Evolutionary conservation across 2,329 filamentous ascomycete genomes (phyloP).

Genomic region (Paraphoma chrysanthemicola): DNA sequence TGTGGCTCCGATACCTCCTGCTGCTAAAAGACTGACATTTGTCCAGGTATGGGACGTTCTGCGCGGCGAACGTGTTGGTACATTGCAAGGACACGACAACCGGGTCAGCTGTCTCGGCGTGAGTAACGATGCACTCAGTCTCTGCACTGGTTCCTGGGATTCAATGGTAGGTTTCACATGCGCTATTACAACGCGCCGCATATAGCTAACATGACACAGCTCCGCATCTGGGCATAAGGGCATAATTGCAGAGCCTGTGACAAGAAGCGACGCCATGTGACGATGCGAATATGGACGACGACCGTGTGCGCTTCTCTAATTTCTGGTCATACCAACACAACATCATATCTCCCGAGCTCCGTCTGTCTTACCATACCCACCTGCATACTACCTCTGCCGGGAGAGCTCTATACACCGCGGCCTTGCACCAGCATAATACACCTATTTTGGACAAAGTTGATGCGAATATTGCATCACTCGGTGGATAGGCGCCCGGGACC

Average conservation of each 20-base stretch:
- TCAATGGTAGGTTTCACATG: constrained; percentile 76
- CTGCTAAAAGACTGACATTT: too few relatives aligned
- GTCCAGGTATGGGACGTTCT: constrained; percentile 94
- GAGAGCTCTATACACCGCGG: constrained; percentile 27
- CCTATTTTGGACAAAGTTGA: constrained; percentile 33
- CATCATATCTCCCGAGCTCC: constrained; percentile 28
- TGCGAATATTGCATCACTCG: constrained; percentile 31
- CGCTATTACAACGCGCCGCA: constrained; percentile 7
- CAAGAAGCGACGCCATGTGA: constrained; percentile 38
- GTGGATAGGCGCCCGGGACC: constrained; percentile 42
- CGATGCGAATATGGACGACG: constrained; percentile 39
- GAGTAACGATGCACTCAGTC: constrained; percentile 97
- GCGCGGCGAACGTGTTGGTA: constrained; percentile 95
- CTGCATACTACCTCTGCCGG: constrained; percentile 24
- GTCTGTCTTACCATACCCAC: constrained; percentile 40
- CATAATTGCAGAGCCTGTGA: constrained; percentile 44
- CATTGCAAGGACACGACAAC: constrained; percentile 96
- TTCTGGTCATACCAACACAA: constrained; percentile 31
- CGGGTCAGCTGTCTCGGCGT: constrained; percentile 98
- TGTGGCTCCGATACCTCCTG: constrained; percentile 34
- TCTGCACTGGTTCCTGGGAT: constrained; percentile 99
- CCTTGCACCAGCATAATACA: constrained; percentile 42
- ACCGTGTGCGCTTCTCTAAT: constrained; percentile 36
- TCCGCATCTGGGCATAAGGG: constrained; percentile 63
- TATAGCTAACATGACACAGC: constrained; percentile 45